Evolutionary conservation across 176 grass and related monocot genomes (phyloP).

Genomic region (Oryza brachyantha): DNA sequence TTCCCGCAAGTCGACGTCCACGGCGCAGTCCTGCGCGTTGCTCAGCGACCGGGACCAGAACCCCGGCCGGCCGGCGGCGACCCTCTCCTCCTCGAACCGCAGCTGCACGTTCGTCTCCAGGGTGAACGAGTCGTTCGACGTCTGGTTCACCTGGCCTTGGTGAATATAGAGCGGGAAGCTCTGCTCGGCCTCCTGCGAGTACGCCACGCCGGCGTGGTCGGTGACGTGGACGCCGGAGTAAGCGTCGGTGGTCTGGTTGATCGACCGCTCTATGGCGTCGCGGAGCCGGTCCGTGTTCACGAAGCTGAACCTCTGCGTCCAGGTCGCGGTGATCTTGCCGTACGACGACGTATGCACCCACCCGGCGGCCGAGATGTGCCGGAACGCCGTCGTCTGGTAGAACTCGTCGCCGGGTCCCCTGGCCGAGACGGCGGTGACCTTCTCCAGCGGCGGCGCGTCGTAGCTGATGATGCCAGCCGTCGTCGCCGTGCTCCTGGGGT

Average conservation of each 20-base stretch:
- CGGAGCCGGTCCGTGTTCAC: slow-evolving; percentile 43
- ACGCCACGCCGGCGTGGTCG: slow-evolving; percentile 37
- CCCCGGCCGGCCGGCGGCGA: slow-evolving; percentile 56
- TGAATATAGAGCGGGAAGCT: slow-evolving; percentile 59
- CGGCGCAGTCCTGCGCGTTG: slow-evolving; percentile 51
- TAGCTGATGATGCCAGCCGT: slow-evolving; percentile 42
- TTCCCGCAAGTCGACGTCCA: slow-evolving; percentile 39
- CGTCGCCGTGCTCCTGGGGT: slow-evolving; percentile 40
- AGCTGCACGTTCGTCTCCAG: slow-evolving; percentile 25
- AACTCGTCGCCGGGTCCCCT: slow-evolving; percentile 17
- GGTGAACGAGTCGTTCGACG: slow-evolving; percentile 30
- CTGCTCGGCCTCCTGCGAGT: slow-evolving; percentile 53
- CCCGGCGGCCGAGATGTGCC: slow-evolving; percentile 47
- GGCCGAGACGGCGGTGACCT: slow-evolving; percentile 5
- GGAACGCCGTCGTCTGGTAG: slow-evolving; percentile 54
- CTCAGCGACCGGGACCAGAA: slow-evolving; percentile 54
- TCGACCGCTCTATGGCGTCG: slow-evolving; percentile 2
- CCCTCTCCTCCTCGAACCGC: slow-evolving; percentile 52
- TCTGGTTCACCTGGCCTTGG: slow-evolving; percentile 39
- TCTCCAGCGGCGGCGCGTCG: slow-evolving; percentile 42
- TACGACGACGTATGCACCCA: slow-evolving; percentile 73
- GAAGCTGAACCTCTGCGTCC: slow-evolving; percentile 54
- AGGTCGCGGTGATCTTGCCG: slow-evolving; percentile 61
- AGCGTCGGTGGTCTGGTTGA: slow-evolving; percentile 67
- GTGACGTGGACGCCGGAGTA: slow-evolving; percentile 46